Base-by-base conservation (phyloP, 2,329 filamentous ascomycete genomes). In the Calonectria ilicicola region DNA sequence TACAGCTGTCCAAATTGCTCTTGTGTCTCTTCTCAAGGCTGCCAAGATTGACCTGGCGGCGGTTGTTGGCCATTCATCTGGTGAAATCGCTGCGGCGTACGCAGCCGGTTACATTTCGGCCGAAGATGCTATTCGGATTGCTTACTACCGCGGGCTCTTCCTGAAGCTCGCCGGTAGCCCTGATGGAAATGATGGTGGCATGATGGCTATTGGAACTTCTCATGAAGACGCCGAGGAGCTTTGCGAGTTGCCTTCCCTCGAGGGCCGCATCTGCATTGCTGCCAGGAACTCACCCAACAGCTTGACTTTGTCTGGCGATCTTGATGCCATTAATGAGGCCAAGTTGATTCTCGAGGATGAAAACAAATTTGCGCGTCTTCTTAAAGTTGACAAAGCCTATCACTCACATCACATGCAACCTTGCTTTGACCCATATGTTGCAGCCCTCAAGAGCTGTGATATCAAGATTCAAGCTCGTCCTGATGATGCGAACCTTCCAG, bases 51-150 rank as follows among this genome's bases (percentile, higher is more conserved):
- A 66, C 0, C 81, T 85, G 5, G 44, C 70, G 2, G 82, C 81
- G 1, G 85, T 87, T 0, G 82, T 88, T 4, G 87, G 88, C 4
- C 88, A 89, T 73, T 88, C 87, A 0, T 86, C 85, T 0, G 88
- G 88, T 1, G 88, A 89, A 72, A 89, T 89, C 19, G 87, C 79
- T 0, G 87, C 87, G 0, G 88, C 86, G 0, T 90, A 88, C 73
- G 86, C 87, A 0, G 84, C 86, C 0, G 88, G 87, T 0, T 79
- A 84, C n/a, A 64, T 90, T 2, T 69, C 68, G 0, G 71, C 70
- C 1, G 27, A 75, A 1, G 75, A 80, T 40, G 81, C 81, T 5
- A 77, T 82, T 17, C 46, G 69, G 0, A 75, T 81, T 8, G 81
- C 74, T 10, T 74, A 76, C 23, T 58, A 68, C 21, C 62, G 74